These are phyloP conservation scores for Fraxinus sp. DNA, from an alignment of 305 asterid genomes.

Conservation along the genomic window DNA sequence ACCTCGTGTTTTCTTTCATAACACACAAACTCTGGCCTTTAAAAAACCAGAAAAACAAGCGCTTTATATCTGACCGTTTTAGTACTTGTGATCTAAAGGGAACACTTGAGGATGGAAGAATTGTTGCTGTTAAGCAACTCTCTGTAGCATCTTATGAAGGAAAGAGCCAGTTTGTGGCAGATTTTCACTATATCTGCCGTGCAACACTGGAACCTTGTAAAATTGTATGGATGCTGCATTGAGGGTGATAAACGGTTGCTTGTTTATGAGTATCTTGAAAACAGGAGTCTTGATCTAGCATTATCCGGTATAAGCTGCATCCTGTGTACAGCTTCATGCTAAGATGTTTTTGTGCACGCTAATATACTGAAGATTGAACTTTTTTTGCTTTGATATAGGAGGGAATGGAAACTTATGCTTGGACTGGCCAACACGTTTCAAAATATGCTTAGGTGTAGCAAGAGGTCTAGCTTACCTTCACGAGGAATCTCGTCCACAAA, in stretches of 20 bases:
- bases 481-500: conserved; percentile 46
- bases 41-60: not conserved
- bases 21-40: not conserved
- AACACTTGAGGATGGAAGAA: conserved; percentile 45
- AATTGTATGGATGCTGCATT: conserved; percentile 55
- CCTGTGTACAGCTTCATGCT: not conserved
- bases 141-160: conserved; percentile 52
- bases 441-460: conserved; percentile 51
- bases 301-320: conserved; percentile 33
- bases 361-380: not conserved
- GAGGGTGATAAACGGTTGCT: conserved; percentile 49
- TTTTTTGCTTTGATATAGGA: conserved; percentile 22
- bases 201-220: conserved; percentile 62
- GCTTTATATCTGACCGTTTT: not conserved
- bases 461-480: conserved; percentile 54
- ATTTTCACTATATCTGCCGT: conserved; percentile 63
- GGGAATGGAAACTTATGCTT: conserved; percentile 30
- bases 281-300: conserved; percentile 53
- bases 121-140: conserved; percentile 50
- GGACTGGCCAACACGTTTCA: conserved; percentile 45
- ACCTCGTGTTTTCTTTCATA: not conserved
- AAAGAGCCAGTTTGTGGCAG: conserved; percentile 57
- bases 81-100: conserved; percentile 31
- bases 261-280: conserved; percentile 54
- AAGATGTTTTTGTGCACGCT: not conserved